Base-by-base conservation (phyloP, 2,329 filamentous ascomycete species). In the Chaetomium strumarium region DNA sequence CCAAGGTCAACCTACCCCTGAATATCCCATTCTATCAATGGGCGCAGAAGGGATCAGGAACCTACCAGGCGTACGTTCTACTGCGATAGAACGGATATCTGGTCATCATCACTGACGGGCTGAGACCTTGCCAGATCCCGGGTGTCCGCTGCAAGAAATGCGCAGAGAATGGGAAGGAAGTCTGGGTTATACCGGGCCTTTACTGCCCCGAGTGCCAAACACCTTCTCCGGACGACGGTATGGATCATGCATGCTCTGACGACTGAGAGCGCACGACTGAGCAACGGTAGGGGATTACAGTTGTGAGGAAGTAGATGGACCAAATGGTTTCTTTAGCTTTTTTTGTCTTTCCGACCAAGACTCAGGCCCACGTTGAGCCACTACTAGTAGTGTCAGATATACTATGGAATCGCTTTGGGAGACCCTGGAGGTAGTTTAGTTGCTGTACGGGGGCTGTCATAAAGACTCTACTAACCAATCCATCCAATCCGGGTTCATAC, bases 161-260 rank as follows among this genome's bases (percentile, higher is more conserved):
- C 11, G 50, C 55, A 7, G 56, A 51, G 12, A 56, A 58, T 5
- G 59, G 59, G 5, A 39, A 49, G n/a, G 59, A 60, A n/a, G 55
- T 60, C 12, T 61, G 59, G 59, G 58, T 60, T 16, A 52, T 60
- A 19, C 58, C 58, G 3, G 58, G 59, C 4, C 53, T 57, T 6
- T 40, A 53, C 2, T 61, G 59, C 38, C 54, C 56, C 30, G 51
- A 56, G 19, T 61, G 59, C 52, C 45, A 46, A 10, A 60, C 55
- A 4, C 59, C 59, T 2, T 56, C 58, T 2, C 50, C 55, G 16
- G 40, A 51, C 24, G 48, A 49, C 0, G 29, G 24, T 24, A 4
- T 33, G 17, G 33, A 37, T 3, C 7, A n/a, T 4, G 5, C 20
- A 36, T n/a, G 14, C 12, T 17, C 10, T 12, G 29, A 41, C 34